Evolutionary conservation across 768 basidiomycete species (phyloP), one percentile per base, ranked within the genome.

Genomic region (Calvatia gigantea): DNA sequence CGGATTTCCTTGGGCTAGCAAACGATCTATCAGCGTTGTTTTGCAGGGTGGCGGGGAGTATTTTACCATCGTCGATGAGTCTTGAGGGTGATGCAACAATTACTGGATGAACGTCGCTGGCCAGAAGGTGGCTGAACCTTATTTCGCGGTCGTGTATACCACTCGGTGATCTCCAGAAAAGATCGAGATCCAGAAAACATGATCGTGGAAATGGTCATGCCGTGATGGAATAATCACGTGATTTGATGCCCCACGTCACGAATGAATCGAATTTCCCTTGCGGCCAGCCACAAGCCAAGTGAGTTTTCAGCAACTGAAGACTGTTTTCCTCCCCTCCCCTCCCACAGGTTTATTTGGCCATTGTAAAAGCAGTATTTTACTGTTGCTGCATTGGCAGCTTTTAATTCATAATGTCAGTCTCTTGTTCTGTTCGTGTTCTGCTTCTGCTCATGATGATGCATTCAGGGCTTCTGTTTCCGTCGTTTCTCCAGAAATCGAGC

Each of bases 1-100:
- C 83, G 81, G 79, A 99, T 87, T 85, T 98, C 91, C 79, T 97
- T 94, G 58, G 96, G 94, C 96, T 98, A 67, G 2, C 50, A 44
- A 9, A 29, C 6, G 3, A 15, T 11, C 8, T 32, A 44, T 56
- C 52, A 41, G 61, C 9, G 56, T 58, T 29, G 62, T 53, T 23
- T n/a, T 1, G 5, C 39, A 31, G 12, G 35, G 9, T 25, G 14
- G 21, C 25, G 29, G 42, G 44, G 29, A 54, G 44, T 62, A 69
- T 74, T n/a, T n/a, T 70, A 66, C 74, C 74, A 75, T 75, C 69
- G 72, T 74, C 67, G 68, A 66, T 65, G n/a, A 64, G 65, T 70
- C 66, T 72, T 71, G 70, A 67, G 68, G 68, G 62, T 63, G 39
- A 59, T 60, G 60, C 23, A 21, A n/a, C 19, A 42, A n/a, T n/a